A percentile compares a stretch with the other conserved stretches of the same genome.
Conservation (phyloP, 2,329 filamentous ascomycete genomes). For the Botrytis squamosa region DNA sequence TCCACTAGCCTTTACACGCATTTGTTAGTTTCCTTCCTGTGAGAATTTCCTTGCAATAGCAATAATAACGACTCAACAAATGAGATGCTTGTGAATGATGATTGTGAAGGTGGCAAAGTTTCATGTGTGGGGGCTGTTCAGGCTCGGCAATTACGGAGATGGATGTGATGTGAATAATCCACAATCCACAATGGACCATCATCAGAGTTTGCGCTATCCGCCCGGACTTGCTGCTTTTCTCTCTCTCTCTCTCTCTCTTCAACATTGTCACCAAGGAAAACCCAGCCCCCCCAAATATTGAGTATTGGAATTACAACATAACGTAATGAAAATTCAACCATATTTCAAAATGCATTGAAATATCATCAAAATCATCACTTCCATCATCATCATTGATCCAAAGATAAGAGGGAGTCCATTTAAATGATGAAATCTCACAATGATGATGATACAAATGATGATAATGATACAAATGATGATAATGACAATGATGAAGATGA, state of each 20-base stretch:
- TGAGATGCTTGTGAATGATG: conserved; percentile 25
- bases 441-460: background rate
- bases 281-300: conserved; percentile 23
- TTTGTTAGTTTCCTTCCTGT: conserved; percentile 31
- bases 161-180: conserved; percentile 22
- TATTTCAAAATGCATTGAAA: background rate
- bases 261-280: conserved; percentile 12
- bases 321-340: conserved; percentile 22
- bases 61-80: conserved; percentile 21
- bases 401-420: background rate
- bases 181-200: conserved; percentile 13
- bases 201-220: conserved; percentile 34
- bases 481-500: background rate
- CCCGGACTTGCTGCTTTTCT: conserved; percentile 28
- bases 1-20: conserved; percentile 44
- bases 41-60: background rate
- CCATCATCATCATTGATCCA: background rate
- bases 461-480: background rate
- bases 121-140: conserved; percentile 32
- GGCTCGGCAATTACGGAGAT: conserved; percentile 36
- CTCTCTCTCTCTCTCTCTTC: conserved; percentile 15
- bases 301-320: conserved; percentile 16
- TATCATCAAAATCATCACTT: background rate
- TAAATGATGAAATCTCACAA: background rate
- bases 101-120: conserved; percentile 29